A percentile compares a stretch with the other conserved stretches of the same genome.
Conservation (phyloP, 768 basidiomycete species). For the Leccinum rimulosum region DNA sequence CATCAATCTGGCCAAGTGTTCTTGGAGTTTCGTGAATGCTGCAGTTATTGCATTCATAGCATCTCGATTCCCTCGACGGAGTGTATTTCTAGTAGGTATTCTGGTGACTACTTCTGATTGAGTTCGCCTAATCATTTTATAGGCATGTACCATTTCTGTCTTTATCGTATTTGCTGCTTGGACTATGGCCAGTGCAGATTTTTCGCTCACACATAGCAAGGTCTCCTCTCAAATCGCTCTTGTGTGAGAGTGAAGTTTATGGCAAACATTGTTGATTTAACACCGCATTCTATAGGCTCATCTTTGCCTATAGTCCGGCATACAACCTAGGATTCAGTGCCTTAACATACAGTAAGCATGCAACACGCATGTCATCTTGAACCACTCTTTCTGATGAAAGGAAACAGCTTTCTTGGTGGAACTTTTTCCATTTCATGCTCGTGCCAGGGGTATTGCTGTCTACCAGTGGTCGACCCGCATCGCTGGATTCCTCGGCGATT, state of each 20-base stretch:
- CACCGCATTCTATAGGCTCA: slow-evolving; percentile 2
- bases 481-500: not conserved
- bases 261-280: not conserved
- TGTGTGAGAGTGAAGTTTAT: slow-evolving; percentile 1
- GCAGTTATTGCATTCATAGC: not conserved
- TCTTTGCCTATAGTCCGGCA: slow-evolving; percentile 2
- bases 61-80: not conserved
- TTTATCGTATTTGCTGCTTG: slow-evolving; percentile 13
- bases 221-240: slow-evolving; percentile 9
- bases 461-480: slow-evolving; percentile 58
- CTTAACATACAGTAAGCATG: slow-evolving; percentile 4
- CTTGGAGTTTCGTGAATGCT: not conserved
- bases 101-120: not conserved
- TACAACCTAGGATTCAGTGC: slow-evolving; percentile 5
- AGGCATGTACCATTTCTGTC: not conserved
- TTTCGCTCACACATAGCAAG: slow-evolving; percentile 5
- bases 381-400: not conserved
- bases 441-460: slow-evolving; percentile 58
- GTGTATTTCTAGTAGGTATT: not conserved
- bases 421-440: slow-evolving; percentile 59
- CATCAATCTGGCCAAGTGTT: slow-evolving; percentile 7
- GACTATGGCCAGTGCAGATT: slow-evolving; percentile 17
- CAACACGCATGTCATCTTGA: too few relatives aligned
- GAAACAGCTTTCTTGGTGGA: slow-evolving; percentile 56
- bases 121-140: not conserved